A percentile compares a stretch with the other conserved stretches of the same genome.
Evolutionary conservation across 2,329 filamentous ascomycete species (phyloP).

Genomic region (Akanthomyces muscarius): DNA sequence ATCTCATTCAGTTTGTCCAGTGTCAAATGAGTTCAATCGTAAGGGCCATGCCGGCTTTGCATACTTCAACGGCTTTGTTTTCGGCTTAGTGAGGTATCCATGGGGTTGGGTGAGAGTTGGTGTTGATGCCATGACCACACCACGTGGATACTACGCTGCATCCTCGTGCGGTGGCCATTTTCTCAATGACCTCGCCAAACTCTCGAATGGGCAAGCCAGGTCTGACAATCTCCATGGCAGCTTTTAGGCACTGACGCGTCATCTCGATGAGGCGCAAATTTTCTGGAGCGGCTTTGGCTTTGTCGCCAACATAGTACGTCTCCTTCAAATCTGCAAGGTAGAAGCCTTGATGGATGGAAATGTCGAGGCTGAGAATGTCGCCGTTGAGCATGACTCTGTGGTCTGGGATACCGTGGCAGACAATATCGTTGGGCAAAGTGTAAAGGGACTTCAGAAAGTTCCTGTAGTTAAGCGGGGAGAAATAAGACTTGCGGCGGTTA

Average conservation of each 20-base stretch:
- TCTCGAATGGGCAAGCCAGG: constrained; percentile 89
- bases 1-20: constrained; percentile 85
- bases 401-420: constrained; percentile 97
- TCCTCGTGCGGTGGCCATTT: constrained; percentile 76
- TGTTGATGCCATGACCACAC: constrained; percentile 93
- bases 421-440: constrained; percentile 93
- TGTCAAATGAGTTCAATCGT: constrained; percentile 98
- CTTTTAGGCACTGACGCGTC: constrained; percentile 79
- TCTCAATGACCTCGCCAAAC: constrained; percentile 92
- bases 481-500: constrained; percentile 65
- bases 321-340: constrained; percentile 98
- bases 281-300: constrained; percentile 77
- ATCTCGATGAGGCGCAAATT: constrained; percentile 87
- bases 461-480: constrained; percentile 91
- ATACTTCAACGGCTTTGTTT: constrained; percentile 93
- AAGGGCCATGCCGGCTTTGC: constrained; percentile 96
- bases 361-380: constrained; percentile 95
- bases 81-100: constrained; percentile 97
- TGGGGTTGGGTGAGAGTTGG: constrained; percentile 86
- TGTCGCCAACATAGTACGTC: constrained; percentile 95
- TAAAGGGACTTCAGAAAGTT: constrained; percentile 97
- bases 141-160: constrained; percentile 95
- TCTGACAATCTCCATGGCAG: constrained; percentile 86
- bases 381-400: constrained; percentile 81
- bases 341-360: constrained; percentile 79